phyloP scores from a whole-genome alignment of 1,139 yeast genomes.

The Nakaseomyces glabratus region DNA sequence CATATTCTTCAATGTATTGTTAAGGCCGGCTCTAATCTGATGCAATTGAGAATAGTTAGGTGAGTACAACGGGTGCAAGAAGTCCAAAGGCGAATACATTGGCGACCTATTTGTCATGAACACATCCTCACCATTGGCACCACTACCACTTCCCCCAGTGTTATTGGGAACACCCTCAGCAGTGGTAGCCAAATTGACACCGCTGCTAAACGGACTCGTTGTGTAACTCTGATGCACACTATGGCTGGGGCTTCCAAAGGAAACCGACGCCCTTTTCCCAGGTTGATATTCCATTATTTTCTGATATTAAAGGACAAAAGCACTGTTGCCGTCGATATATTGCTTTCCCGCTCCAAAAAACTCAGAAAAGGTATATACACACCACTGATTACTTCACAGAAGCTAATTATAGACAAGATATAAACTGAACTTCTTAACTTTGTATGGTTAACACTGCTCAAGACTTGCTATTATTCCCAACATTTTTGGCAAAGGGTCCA shows the following conservation, averaged over 20 bases:
- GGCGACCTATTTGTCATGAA: conserved; percentile 20
- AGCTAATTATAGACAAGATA: too few species aligned
- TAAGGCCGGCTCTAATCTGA: conserved; percentile 7
- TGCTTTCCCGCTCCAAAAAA: too few species aligned
- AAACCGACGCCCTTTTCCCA: conserved; percentile 17
- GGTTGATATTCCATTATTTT: conserved; percentile 4
- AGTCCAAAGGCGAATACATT: conserved; percentile 27
- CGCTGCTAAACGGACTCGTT: conserved; percentile 12
- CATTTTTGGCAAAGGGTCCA: too few species aligned
- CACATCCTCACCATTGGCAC: conserved; percentile 7
- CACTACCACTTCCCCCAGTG: conserved; percentile 5
- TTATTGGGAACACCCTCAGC: neutral
- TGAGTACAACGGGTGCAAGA: conserved; percentile 14
- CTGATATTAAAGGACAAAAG: too few species aligned
- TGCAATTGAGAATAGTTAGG: conserved; percentile 17
- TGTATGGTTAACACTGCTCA: too few species aligned
- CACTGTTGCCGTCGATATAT: too few species aligned
- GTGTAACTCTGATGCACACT: conserved; percentile 13
- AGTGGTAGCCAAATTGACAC: conserved; percentile 2
- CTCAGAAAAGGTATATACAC: too few species aligned
- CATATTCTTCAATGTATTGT: conserved; percentile 7
- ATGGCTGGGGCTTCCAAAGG: conserved; percentile 28
- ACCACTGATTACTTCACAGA: too few species aligned
- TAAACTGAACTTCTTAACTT: too few species aligned
- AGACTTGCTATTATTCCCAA: too few species aligned